Evolutionary conservation across 352 stramenopile genomes (phyloP), one percentile per base, ranked within the genome.

Genomic region (Phytophthora tentaculata): DNA sequence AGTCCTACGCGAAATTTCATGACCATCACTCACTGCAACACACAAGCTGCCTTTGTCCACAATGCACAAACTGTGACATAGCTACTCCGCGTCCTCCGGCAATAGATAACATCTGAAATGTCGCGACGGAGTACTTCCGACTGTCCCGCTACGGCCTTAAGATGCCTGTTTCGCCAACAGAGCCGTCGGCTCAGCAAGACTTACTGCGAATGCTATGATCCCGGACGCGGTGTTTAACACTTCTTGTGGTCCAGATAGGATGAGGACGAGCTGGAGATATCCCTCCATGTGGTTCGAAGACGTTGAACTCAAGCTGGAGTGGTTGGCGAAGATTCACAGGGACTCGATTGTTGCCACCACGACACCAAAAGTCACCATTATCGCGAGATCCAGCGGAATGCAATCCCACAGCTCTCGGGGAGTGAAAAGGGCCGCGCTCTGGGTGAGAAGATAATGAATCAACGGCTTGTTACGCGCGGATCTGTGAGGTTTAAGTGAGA

Each of bases 231-330:
- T 41, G 13, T 58, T 43, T 22, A 69, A 64, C 20, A 3, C 44
- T 19, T 53, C 39, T n/a, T 13, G 45, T n/a, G 61, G 61, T 14
- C 6, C 20, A 1, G 45, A 57, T 4, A 45, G 35, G 0, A 55
- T 68, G 24, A 26, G 50, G 22, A 64, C 29, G 45, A 57, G 19
- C 19, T 69, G 61, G 61, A 50, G 41, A 22, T 69, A 19, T 5
- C 14, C 58, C 10, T 69, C 45, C 2, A 23, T 55, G 1, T 69
- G 61, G 61, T 69, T 64, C 16, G 0, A 55, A 51, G 43, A 62
- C 9, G 35, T 63, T 5, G 32, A 57, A 8, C 47, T 63, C 6
- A 43, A 63, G 23, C 22, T 68, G n/a, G 32, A 64, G 5, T 41
- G 22, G 0, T 17, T 68, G 19, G n/a, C 43, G 12, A 64, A 64